phyloP scores from a whole-genome alignment of 306 rosid species.

The Cucumis melo region DNA sequence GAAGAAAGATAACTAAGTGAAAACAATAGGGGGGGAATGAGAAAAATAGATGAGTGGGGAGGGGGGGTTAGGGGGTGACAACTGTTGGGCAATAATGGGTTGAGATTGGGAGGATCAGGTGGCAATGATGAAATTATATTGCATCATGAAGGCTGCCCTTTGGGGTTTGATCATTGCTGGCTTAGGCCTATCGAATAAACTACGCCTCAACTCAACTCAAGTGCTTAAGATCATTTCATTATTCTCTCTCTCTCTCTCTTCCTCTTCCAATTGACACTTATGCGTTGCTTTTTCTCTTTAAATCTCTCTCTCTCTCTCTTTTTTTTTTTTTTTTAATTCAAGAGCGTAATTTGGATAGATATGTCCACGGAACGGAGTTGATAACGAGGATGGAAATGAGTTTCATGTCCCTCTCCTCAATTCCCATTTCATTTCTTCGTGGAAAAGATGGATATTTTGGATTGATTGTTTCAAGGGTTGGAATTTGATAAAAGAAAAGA shows the following conservation, averaged over 20 bases:
- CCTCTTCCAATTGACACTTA: not conserved
- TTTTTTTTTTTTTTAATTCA: too few relatives aligned
- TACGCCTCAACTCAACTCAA: not conserved
- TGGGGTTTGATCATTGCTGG: slow-evolving; percentile 18
- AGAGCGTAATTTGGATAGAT: too few relatives aligned
- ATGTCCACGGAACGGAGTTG: too few relatives aligned
- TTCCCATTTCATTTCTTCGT: too few relatives aligned
- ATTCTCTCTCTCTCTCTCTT: not conserved
- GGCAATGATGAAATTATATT: slow-evolving; percentile 38
- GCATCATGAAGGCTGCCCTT: not conserved
- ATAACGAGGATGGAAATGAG: too few relatives aligned
- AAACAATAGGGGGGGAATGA: too few relatives aligned
- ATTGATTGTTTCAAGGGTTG: too few relatives aligned
- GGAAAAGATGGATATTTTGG: too few relatives aligned
- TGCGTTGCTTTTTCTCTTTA: not conserved
- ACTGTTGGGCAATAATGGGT: slow-evolving; percentile 26
- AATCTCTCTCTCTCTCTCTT: too few relatives aligned
- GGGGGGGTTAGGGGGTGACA: slow-evolving; percentile 10
- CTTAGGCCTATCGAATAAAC: not conserved
- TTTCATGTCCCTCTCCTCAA: too few relatives aligned
- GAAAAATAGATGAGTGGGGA: not conserved
- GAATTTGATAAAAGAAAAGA: too few relatives aligned
- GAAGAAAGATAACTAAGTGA: too few relatives aligned
- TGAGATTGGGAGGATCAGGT: slow-evolving; percentile 30
- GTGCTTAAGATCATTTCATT: slow-evolving; percentile 2